Conservation (phyloP, 1,284 basidiomycete genomes). For the Heterobasidion irregulare region DNA sequence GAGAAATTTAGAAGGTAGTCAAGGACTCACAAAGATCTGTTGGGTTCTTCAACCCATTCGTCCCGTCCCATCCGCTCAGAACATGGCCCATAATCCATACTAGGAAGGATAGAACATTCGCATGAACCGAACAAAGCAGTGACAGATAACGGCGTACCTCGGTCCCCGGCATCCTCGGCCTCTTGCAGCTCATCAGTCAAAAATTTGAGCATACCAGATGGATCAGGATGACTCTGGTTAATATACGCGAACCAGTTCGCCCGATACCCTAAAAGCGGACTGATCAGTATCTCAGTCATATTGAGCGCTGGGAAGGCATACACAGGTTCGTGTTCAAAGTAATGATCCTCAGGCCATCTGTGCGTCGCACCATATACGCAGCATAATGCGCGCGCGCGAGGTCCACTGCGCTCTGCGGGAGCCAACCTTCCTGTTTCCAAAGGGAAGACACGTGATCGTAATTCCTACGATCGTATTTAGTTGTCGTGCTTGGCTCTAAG, state of each 20-base stretch:
- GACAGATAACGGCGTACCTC: slow-evolving; percentile 29
- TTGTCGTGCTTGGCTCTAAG: not conserved
- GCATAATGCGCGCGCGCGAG: slow-evolving; percentile 65
- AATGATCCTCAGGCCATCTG: slow-evolving; percentile 65
- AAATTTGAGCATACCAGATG: slow-evolving; percentile 70
- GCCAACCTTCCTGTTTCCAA: slow-evolving; percentile 69
- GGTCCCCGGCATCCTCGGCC: slow-evolving; percentile 63
- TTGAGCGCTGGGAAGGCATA: slow-evolving; percentile 22
- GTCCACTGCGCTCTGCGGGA: slow-evolving; percentile 48
- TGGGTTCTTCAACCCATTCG: slow-evolving; percentile 51
- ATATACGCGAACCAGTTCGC: slow-evolving; percentile 74
- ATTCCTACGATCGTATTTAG: slow-evolving; percentile 36
- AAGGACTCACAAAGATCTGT: slow-evolving; percentile 55
- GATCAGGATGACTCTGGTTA: slow-evolving; percentile 63
- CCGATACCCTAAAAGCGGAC: slow-evolving; percentile 34
- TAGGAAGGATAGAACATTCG: slow-evolving; percentile 15
- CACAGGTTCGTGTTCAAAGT: slow-evolving; percentile 74
- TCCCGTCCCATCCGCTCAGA: slow-evolving; percentile 69
- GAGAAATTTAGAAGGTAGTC: not conserved
- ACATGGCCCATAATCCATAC: slow-evolving; percentile 82
- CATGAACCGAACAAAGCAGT: not conserved
- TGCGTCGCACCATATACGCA: slow-evolving; percentile 63
- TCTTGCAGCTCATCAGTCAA: slow-evolving; percentile 76
- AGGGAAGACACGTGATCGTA: slow-evolving; percentile 65
- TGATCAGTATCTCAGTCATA: not conserved